Percentiles rank a stretch among this genome's conserved stretches.
These are phyloP conservation scores for Russula sp. DNA, from an alignment of 768 basidiomycete genomes.

Conservation along the genomic window DNA sequence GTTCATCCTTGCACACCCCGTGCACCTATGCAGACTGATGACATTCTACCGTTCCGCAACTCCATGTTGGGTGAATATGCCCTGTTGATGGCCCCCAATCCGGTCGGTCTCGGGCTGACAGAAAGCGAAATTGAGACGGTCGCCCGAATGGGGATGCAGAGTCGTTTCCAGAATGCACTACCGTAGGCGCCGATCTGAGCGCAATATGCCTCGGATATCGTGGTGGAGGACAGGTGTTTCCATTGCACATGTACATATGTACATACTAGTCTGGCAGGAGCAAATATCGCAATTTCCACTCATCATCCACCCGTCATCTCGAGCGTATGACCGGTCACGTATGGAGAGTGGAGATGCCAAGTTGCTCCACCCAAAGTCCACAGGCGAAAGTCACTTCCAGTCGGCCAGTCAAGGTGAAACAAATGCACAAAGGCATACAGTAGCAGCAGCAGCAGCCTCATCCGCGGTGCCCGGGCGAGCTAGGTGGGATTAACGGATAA, in stretches of 20 bases:
- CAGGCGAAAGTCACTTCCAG: slow-evolving; percentile 6
- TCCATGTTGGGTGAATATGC: slow-evolving; percentile 74
- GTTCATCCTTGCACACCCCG: slow-evolving; percentile 11
- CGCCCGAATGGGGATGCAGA: slow-evolving; percentile 54
- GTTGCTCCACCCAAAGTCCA: slow-evolving; percentile 27
- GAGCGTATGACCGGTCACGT: slow-evolving; percentile 75
- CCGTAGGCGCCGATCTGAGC: slow-evolving; percentile 10
- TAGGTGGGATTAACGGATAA: slow-evolving; percentile 49
- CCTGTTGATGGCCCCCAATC: slow-evolving; percentile 62
- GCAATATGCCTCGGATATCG: slow-evolving; percentile 1
- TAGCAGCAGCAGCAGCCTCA: slow-evolving; percentile 56
- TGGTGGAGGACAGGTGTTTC: slow-evolving; percentile 7
- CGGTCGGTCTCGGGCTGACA: slow-evolving; percentile 61
- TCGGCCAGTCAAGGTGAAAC: neutral
- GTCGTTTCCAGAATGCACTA: slow-evolving; percentile 26
- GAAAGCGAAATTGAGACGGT: slow-evolving; percentile 49
- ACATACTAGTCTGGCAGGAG: slow-evolving; percentile 5
- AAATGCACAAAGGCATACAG: slow-evolving; percentile 61
- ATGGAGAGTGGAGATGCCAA: slow-evolving; percentile 68
- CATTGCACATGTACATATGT: slow-evolving; percentile 1
- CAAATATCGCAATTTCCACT: slow-evolving; percentile 11
- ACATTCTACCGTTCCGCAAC: slow-evolving; percentile 70
- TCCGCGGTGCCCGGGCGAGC: slow-evolving; percentile 60
- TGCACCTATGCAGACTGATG: slow-evolving; percentile 59
- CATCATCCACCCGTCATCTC: slow-evolving; percentile 68